A percentile compares a stretch with the other conserved stretches of the same genome.
Evolutionary conservation across 192 early-diverging fungal species (phyloP).

Genomic region (Mortierella alpina): DNA sequence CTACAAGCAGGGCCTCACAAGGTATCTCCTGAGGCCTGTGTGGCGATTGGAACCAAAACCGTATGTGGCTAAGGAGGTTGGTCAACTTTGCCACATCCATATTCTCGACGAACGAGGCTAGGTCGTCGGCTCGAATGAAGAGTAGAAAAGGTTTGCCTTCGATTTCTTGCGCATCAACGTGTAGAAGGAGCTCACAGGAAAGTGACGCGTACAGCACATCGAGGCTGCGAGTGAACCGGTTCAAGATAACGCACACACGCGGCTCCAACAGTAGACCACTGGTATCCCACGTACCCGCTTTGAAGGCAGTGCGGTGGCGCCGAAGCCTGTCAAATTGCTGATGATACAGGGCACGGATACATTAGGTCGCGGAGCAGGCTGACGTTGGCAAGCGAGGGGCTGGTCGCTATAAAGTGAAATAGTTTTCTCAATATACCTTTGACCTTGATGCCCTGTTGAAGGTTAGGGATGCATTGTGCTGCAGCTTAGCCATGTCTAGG

Average conservation of each 20-base stretch:
- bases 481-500: too few relatives aligned
- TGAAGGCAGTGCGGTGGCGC: constrained; percentile 39
- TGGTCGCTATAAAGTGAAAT: too few relatives aligned
- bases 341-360: too few relatives aligned
- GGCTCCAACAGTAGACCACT: constrained; percentile 35
- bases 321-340: constrained; percentile 41
- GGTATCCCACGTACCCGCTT: constrained; percentile 34
- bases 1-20: constrained; percentile 47
- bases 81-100: constrained; percentile 48
- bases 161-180: constrained; percentile 12
- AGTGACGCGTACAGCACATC: constrained; percentile 51
- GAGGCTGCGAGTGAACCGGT: constrained; percentile 41
- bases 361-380: not conserved
- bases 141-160: constrained; percentile 43
- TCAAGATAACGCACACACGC: constrained; percentile 52
- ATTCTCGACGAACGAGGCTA: constrained; percentile 33
- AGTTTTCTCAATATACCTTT: not conserved
- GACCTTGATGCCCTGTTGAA: too few relatives aligned
- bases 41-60: constrained; percentile 46
- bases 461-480: too few relatives aligned
- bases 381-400: not conserved
- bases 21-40: constrained; percentile 30
- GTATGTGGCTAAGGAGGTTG: constrained; percentile 44
- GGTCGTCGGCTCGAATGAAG: constrained; percentile 45
- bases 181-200: constrained; percentile 40